phyloP scores from a whole-genome alignment of 1,284 basidiomycete species.

The Boletus sp. region DNA sequence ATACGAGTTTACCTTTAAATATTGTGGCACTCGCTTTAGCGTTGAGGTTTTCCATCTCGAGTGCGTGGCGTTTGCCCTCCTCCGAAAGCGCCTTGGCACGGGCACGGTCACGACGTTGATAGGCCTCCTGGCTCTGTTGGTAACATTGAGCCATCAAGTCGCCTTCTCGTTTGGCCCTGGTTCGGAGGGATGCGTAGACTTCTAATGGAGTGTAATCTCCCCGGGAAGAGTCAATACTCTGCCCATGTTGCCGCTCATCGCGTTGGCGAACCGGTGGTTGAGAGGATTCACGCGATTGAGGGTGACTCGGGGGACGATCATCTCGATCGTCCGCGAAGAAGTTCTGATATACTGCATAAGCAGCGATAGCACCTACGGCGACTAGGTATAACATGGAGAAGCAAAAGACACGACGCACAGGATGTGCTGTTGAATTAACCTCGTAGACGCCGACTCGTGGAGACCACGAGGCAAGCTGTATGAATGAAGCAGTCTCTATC shows the following conservation, averaged over 20 bases:
- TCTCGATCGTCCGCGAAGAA: conserved; percentile 13
- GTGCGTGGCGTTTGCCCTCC: conserved; percentile 78
- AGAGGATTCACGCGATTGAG: not conserved
- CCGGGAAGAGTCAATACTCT: not conserved
- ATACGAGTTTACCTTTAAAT: conserved; percentile 55
- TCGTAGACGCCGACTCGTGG: not conserved
- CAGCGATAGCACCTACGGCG: conserved; percentile 5
- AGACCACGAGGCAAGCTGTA: no score
- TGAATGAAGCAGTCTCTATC: not conserved
- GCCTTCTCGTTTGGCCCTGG: conserved; percentile 69
- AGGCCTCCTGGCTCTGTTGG: conserved; percentile 64
- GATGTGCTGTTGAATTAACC: not conserved
- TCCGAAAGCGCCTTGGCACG: conserved; percentile 83
- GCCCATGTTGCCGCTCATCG: conserved; percentile 6
- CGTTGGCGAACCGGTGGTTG: conserved; percentile 1
- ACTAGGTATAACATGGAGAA: conserved; percentile 20
- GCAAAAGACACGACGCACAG: not conserved
- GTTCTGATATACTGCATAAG: conserved; percentile 2
- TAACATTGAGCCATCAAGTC: conserved; percentile 68
- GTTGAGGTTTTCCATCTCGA: conserved; percentile 77
- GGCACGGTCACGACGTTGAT: conserved; percentile 68
- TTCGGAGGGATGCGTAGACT: conserved; percentile 65
- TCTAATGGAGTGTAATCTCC: conserved; percentile 22
- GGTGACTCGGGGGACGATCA: conserved; percentile 2
- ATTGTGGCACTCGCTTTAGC: conserved; percentile 86